Percentiles rank a stretch among this genome's conserved stretches.
phyloP scores from a whole-genome alignment of 2,329 filamentous ascomycete genomes.

The Monilinia fructigena region DNA sequence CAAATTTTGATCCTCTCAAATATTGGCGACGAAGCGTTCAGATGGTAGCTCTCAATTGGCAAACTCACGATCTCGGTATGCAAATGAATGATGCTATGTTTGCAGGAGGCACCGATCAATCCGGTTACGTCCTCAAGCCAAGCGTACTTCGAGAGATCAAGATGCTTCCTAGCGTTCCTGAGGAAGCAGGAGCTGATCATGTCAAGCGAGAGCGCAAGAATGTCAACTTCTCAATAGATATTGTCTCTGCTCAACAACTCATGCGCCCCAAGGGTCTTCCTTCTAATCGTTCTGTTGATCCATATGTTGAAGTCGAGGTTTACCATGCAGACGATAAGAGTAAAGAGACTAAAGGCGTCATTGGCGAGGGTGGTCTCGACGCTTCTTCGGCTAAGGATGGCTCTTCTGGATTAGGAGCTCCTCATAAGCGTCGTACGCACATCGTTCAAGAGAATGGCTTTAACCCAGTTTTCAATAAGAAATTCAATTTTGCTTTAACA shows the following conservation, averaged over 20 bases:
- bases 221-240: conserved; percentile 79
- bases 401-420: conserved; percentile 65
- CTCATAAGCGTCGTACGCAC: conserved; percentile 74
- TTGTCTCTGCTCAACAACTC: conserved; percentile 92
- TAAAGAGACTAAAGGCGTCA: conserved; percentile 76
- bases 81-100: conserved; percentile 99
- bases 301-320: conserved; percentile 92
- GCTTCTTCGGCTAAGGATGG: conserved; percentile 59
- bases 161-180: conserved; percentile 52
- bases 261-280: conserved; percentile 75
- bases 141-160: conserved; percentile 74
- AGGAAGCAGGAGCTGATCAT: conserved; percentile 51
- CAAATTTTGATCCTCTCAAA: conserved; percentile 89
- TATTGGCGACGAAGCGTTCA: conserved; percentile 96
- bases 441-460: conserved; percentile 88
- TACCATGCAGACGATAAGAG: conserved; percentile 91
- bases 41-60: conserved; percentile 98
- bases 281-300: conserved; percentile 76
- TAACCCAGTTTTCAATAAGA: conserved; percentile 82
- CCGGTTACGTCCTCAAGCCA: conserved; percentile 93
- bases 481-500: conserved; percentile 76
- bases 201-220: conserved; percentile 76
- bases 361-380: conserved; percentile 63
- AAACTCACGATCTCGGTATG: conserved; percentile 93
- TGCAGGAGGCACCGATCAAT: conserved; percentile 78